phyloP scores from a whole-genome alignment of 768 basidiomycete species.

The Coprinopsis marcescibilis region DNA sequence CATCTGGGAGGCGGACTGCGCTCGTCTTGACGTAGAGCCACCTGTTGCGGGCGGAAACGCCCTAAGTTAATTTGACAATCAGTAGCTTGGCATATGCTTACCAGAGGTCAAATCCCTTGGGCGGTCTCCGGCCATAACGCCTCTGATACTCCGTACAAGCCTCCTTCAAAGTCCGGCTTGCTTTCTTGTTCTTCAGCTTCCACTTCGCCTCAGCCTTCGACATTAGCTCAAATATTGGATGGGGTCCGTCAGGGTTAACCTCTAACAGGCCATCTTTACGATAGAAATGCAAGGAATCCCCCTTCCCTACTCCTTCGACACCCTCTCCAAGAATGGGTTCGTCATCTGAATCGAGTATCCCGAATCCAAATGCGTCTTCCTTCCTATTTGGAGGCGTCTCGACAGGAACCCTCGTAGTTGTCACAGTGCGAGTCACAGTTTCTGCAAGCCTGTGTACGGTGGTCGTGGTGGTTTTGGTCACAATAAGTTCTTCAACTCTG shows the following conservation, averaged over 20 bases:
- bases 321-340: background rate
- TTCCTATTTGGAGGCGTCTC: no score
- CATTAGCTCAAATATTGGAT: slow-evolving; percentile 79
- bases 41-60: slow-evolving; percentile 38
- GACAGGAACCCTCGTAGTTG: no score
- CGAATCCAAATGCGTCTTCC: background rate
- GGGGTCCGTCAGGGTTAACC: slow-evolving; percentile 35
- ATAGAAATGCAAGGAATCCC: slow-evolving; percentile 28
- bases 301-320: background rate
- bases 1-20: slow-evolving; percentile 74
- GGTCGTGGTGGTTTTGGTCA: background rate
- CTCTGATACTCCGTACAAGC: slow-evolving; percentile 74
- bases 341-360: background rate
- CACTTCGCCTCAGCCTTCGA: slow-evolving; percentile 63
- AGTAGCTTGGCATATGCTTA: slow-evolving; percentile 58
- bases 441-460: background rate
- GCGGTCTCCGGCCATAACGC: slow-evolving; percentile 74
- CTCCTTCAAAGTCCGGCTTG: slow-evolving; percentile 68
- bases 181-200: slow-evolving; percentile 48
- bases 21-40: slow-evolving; percentile 59
- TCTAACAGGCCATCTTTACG: slow-evolving; percentile 35
- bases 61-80: slow-evolving; percentile 49
- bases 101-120: slow-evolving; percentile 86
- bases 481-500: background rate
- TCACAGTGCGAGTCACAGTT: slow-evolving; percentile 6